Base-by-base conservation (phyloP, 192 early-diverging fungal species). In the Podochytrium sp. region DNA sequence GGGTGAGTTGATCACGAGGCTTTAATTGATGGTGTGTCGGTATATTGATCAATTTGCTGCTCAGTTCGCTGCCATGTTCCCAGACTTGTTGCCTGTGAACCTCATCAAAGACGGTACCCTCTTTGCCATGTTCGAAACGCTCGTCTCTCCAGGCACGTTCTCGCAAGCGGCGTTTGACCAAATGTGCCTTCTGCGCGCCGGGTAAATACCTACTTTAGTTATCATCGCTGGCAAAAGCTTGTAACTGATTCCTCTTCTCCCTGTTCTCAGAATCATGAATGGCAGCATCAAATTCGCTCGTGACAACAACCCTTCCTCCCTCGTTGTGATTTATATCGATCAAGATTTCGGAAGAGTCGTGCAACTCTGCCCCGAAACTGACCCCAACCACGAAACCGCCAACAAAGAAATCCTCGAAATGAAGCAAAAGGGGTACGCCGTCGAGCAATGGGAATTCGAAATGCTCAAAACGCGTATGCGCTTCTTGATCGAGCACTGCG, bases 41-140 rank as follows among this genome's bases (percentile, higher is more conserved):
- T n/a, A 55, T 23, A 23, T 25, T 23, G 23, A 29, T 23, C 30
- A 55, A 7, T 47, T 47, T 47, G 10, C 7, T 57, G 6, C 7
- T n/a, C 59, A 61, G 59, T 61, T 61, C 23, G 33, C 33, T 61
- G n/a, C 59, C 3, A 16, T 61, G 30, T 34, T 61, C 6, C 59
- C 59, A 12, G 59, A 61, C 10, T 23, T 61, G 6, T 61, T 25
- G 7, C 27, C 38, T 23, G 38, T 34, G 0, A 61, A 38, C 14
- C 23, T 61, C 10, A 34, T 39, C 38, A 39, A 33, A 20, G 59
- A 23, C 38, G 32, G 37, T 12, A 12, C 14, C 10, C 38, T 61
- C 18, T 30, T 34, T 10, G 37, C 27, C 16, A 61, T 61, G 10
- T 39, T 61, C 14, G 12, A 33, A 1, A 23, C 12, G 10, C 32